phyloP scores from a whole-genome alignment of 2,329 filamentous ascomycete species.

The Dothideomycetes sp. region DNA sequence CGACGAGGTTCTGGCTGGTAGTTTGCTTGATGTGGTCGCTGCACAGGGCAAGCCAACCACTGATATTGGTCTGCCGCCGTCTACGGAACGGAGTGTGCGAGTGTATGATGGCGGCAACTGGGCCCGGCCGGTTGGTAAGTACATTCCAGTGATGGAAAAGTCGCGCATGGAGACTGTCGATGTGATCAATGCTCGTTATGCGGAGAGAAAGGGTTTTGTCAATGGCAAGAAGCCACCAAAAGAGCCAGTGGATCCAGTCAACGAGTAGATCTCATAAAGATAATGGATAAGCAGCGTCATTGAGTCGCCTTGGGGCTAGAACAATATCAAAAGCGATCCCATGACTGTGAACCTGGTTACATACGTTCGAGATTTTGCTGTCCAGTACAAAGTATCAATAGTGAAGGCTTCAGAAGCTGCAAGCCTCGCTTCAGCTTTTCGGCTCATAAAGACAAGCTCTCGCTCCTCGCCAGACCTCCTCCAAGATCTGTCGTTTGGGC shows the following conservation, averaged over 20 bases:
- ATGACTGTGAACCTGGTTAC: too few species aligned
- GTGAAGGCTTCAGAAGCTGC: too few species aligned
- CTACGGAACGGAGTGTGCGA: conserved; percentile 29
- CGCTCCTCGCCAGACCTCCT: conserved; percentile 82
- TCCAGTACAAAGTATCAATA: too few species aligned
- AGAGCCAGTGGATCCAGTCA: too few species aligned
- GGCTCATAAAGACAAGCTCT: conserved; percentile 71
- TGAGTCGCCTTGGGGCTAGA: too few species aligned
- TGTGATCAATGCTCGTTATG: conserved; percentile 51
- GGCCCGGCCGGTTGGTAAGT: conserved; percentile 43
- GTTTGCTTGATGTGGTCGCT: conserved; percentile 55
- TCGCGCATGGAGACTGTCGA: conserved; percentile 47
- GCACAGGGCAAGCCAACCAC: conserved; percentile 21
- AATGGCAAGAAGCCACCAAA: conserved; percentile 11
- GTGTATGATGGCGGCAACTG: conserved; percentile 49
- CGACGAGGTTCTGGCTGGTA: conserved; percentile 72
- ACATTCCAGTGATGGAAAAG: conserved; percentile 46
- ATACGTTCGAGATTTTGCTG: too few species aligned
- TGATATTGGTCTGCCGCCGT: conserved; percentile 9
- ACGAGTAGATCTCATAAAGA: too few species aligned
- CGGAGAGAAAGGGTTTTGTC: conserved; percentile 36
- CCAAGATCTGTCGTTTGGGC: conserved; percentile 63
- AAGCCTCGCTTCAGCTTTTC: conserved; percentile 29
- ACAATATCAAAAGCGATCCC: too few species aligned
- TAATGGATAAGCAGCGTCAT: conserved; percentile 14